Evolutionary conservation across 2,329 filamentous ascomycete genomes (phyloP).

Genomic region (Fusarium incarnatum): DNA sequence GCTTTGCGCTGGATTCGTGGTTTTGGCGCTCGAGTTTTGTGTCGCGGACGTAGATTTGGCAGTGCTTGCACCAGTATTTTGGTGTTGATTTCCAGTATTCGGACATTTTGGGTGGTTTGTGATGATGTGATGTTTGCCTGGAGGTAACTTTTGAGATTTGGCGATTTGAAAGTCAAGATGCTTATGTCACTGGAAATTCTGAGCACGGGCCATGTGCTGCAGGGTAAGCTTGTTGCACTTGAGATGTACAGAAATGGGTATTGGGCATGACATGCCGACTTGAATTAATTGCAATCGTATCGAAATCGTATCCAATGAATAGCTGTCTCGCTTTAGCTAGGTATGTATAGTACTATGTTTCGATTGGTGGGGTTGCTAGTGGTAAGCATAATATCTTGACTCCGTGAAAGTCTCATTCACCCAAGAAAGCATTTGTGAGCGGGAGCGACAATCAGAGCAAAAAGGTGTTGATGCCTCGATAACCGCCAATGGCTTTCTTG

Average conservation of each 20-base stretch:
- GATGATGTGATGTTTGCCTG: not conserved
- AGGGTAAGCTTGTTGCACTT: slow-evolving; percentile 13
- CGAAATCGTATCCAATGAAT: too few relatives aligned
- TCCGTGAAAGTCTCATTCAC: not conserved
- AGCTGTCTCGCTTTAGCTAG: too few relatives aligned
- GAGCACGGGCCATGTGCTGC: slow-evolving; percentile 3
- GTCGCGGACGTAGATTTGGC: slow-evolving; percentile 89
- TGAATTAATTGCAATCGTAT: not conserved
- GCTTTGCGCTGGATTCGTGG: slow-evolving; percentile 87
- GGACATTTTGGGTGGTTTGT: slow-evolving; percentile 71
- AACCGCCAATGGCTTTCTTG: too few relatives aligned
- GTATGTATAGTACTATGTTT: too few relatives aligned
- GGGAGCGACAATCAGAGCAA: too few relatives aligned
- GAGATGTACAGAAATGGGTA: not conserved
- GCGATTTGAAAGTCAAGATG: not conserved
- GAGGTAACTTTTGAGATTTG: not conserved
- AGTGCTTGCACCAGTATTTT: slow-evolving; percentile 99
- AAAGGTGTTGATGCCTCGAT: fast-evolving
- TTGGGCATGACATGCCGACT: too few relatives aligned
- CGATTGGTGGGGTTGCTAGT: not conserved
- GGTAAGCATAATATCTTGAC: not conserved
- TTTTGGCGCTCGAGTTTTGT: slow-evolving; percentile 89
- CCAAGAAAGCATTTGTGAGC: too few relatives aligned
- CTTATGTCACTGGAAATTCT: slow-evolving; percentile 31
- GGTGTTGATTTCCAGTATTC: slow-evolving; percentile 99